Base-by-base conservation (phyloP, 164 flowering plant species). In the Vitis riparia region DNA sequence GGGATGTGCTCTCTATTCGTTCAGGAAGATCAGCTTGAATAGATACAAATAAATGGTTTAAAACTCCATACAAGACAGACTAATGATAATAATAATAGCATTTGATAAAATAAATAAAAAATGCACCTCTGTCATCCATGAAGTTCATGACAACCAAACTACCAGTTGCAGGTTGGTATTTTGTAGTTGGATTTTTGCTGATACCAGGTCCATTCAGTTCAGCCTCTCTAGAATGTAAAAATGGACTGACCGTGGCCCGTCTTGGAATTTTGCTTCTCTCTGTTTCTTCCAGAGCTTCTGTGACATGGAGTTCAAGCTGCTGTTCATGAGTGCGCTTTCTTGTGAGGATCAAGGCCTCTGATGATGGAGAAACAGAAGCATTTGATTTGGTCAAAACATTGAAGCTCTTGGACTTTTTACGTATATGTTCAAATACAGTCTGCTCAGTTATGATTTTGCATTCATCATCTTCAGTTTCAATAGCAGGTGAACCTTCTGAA, bases 351-450 rank as follows among this genome's bases (percentile, higher is more conserved):
- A 68, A 71, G 16, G 79, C 30, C 61, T 80, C 82, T 17, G 78
- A 49, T 62, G 84, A 68, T 47, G 85, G 81, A 30, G 83, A 78
- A 61, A 55, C 66, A 17, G 75, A 51, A 51, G 13, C 53, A 9
- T 65, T 78, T 44, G 82, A 70, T 52, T 82, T 48, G 50, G 75
- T 64, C 71, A 90, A 68, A 16, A 67, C 68, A 67, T 91, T 89
- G 19, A 91, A 89, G 59, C 62, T 77, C 73, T 87, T 93, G 50
- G 98, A 81, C 73, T 93, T 96, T 72, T 85, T 82, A 37, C 89
- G 88, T 57, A 96, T 92, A 78, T 88, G 97, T 30, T 89, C 88
- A 72, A 96, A 93, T 59, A 96, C 67, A 44, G 89, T 82, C 51
- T 76, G 65, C 63, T 78, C 86, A 44, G 86, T 81, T 30, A 93